A percentile compares a stretch with the other conserved stretches of the same genome.
Conservation (phyloP, 1,139 yeast genomes). For the Saccharomycopsis hybrid region DNA sequence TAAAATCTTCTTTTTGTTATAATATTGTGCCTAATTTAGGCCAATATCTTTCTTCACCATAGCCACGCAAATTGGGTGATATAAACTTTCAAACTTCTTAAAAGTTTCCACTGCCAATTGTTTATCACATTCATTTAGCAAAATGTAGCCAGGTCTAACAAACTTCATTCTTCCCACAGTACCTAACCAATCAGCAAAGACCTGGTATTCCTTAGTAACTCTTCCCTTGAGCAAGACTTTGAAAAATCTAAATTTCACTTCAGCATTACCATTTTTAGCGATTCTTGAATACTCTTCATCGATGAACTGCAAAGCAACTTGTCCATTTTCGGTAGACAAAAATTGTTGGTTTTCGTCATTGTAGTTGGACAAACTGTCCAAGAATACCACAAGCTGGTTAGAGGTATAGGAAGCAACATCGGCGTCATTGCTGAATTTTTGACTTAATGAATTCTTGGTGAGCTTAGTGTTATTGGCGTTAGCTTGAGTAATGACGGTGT, state of each 20-base stretch:
- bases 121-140: conserved; percentile 58
- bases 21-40: not conserved
- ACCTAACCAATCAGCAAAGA: conserved; percentile 76
- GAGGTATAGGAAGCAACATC: conserved; percentile 59
- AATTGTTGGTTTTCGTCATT: conserved; percentile 19
- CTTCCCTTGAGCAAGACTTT: conserved; percentile 51
- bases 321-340: conserved; percentile 29
- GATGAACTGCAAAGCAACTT: conserved; percentile 37
- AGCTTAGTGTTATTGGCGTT: conserved; percentile 27
- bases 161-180: conserved; percentile 94
- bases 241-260: conserved; percentile 75
- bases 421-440: conserved; percentile 27
- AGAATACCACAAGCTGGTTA: conserved; percentile 71
- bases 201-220: conserved; percentile 39
- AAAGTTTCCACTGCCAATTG: conserved; percentile 62
- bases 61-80: conserved; percentile 81
- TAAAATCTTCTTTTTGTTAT: too few species aligned
- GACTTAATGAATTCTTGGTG: conserved; percentile 21
- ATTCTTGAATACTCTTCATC: conserved; percentile 40
- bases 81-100: conserved; percentile 46
- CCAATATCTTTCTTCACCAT: conserved; percentile 65
- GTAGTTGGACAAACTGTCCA: conserved; percentile 51
- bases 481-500: conserved; percentile 28
- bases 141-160: conserved; percentile 77
- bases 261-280: conserved; percentile 60